These are phyloP conservation scores for Penicillium frequentans DNA, from an alignment of 2,329 filamentous ascomycete species.

Conservation along the genomic window DNA sequence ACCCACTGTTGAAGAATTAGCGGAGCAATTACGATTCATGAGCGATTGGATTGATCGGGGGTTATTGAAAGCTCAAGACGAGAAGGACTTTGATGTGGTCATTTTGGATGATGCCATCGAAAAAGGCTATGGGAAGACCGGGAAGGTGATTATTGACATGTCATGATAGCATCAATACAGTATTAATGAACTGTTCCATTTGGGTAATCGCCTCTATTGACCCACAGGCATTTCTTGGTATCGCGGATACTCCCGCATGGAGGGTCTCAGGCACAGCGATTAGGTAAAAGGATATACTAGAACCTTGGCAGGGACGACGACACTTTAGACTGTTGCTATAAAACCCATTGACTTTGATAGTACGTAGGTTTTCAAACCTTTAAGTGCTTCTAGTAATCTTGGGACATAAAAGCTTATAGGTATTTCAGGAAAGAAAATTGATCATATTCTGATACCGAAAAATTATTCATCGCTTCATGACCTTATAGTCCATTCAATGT, in stretches of 20 bases:
- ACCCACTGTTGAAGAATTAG: conserved; percentile 10
- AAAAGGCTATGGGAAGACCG: conserved; percentile 4
- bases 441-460: not conserved
- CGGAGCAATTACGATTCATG: conserved; percentile 10
- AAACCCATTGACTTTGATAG: not conserved
- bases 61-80: conserved; percentile 8
- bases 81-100: conserved; percentile 6
- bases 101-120: conserved; percentile 11
- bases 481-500: not conserved
- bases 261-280: not conserved
- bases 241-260: not conserved
- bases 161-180: not conserved
- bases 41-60: conserved; percentile 13
- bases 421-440: not conserved
- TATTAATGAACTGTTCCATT: no score
- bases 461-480: not conserved
- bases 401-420: not conserved
- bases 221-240: no score
- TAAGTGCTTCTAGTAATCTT: not conserved
- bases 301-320: not conserved
- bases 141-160: conserved; percentile 13
- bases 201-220: not conserved
- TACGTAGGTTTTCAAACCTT: not conserved
- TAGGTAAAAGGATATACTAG: not conserved
- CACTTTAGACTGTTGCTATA: not conserved